These are phyloP conservation scores for Tuber magnatum DNA, from an alignment of 495 filamentous ascomycete species.

Conservation along the genomic window DNA sequence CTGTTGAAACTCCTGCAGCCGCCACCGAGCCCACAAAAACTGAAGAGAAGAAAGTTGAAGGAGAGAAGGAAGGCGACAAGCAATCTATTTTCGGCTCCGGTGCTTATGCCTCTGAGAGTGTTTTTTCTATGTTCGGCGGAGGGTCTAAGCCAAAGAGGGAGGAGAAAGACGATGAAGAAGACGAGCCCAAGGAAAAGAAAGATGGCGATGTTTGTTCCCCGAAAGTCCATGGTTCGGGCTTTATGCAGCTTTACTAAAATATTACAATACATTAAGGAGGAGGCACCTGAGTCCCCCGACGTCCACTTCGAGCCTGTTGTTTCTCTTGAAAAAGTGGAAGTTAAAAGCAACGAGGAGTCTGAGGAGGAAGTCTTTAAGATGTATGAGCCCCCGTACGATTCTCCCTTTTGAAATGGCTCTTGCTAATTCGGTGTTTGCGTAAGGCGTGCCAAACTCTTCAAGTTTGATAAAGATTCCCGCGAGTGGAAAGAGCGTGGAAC, in stretches of 20 bases:
- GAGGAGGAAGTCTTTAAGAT: slow-evolving; percentile 98
- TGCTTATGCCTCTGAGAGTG: slow-evolving; percentile 50
- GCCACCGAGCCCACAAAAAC: slow-evolving; percentile 5
- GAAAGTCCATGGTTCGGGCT: slow-evolving; percentile 4
- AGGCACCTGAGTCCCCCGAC: slow-evolving; percentile 74
- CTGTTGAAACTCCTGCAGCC: slow-evolving; percentile 20
- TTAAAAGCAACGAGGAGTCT: slow-evolving; percentile 95
- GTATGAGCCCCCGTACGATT: slow-evolving; percentile 40
- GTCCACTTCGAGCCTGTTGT: slow-evolving; percentile 96
- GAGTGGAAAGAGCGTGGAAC: slow-evolving; percentile 99
- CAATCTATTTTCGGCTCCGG: not conserved
- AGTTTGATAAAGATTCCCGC: slow-evolving; percentile 78
- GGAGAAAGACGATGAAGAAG: slow-evolving; percentile 65
- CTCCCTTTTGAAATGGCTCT: slow-evolving; percentile 1
- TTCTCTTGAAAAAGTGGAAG: slow-evolving; percentile 87
- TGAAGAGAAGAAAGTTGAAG: slow-evolving; percentile 28
- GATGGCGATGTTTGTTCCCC: slow-evolving; percentile 44
- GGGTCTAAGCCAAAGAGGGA: slow-evolving; percentile 76
- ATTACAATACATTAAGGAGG: slow-evolving; percentile 48
- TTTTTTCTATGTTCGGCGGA: slow-evolving; percentile 96
- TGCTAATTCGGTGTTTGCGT: not conserved
- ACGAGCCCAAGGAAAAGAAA: slow-evolving; percentile 53
- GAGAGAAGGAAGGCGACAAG: slow-evolving; percentile 14
- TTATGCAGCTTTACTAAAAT: slow-evolving; percentile 17
- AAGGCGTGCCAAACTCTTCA: slow-evolving; percentile 90